Base-by-base conservation (phyloP, 169 alveolate genomes). In the Pseudocohnilembus persalinus region DNA sequence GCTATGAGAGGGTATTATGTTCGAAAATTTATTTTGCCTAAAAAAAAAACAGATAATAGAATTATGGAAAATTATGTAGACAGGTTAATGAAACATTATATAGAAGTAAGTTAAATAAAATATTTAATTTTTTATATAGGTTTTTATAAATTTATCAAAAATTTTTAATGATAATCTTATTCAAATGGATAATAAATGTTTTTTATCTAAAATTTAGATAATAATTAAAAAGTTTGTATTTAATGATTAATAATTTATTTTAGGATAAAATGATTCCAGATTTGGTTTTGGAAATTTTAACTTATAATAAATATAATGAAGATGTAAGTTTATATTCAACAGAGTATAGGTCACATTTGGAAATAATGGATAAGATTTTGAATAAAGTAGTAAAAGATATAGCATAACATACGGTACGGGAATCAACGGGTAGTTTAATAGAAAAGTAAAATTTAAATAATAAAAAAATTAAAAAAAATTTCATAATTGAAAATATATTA, bases 211-310 rank as follows among this genome's bases (percentile, higher is more conserved):
- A 83, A 35, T 64, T 74, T 74, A 34, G 73, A 28, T 76, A 85
- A 34, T 64, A 65, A 29, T 1, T 31, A n/a, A 76, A 32, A 20
- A 77, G 29, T 31, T 72, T 31, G 11, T n/a, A 20, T 15, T 32
- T 0, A 76, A 75, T 31, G 29, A 35, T 76, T 24, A 30, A 31
- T 15, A 65, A 16, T 26, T 77, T n/a, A 29, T 28, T 16, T 16
- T 73, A 85, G 89, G 90, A 86, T 75, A 86, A 86, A 81, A 74
- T 86, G 25, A 81, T 86, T 16, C 90, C 90, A 49, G 87, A 86
- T 31, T 79, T 86, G 20, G 87, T 86, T 28, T 74, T 81, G 20
- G 86, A 86, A 76, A 82, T 86, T 29, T 35, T 86, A 0, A 72
- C 90, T n/a, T 81, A 86, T 31, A 86, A 86, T 76, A 86, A 86